phyloP scores from a whole-genome alignment of 352 stramenopile genomes.

The Phytopythium cucurbitacearum region DNA sequence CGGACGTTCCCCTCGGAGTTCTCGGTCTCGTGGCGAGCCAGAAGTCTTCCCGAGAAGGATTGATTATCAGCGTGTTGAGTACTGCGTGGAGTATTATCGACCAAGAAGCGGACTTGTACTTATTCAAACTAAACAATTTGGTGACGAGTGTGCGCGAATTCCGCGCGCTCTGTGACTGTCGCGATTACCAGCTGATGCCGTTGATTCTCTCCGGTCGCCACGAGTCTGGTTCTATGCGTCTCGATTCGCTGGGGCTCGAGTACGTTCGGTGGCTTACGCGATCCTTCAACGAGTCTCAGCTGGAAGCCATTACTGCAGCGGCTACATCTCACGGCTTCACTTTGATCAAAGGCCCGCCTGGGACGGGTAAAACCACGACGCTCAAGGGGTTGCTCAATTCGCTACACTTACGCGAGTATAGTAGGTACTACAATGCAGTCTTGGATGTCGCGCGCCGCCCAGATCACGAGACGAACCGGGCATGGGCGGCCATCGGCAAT shows the following conservation, averaged over 20 bases:
- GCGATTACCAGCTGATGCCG: slow-evolving; percentile 67
- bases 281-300: slow-evolving; percentile 88
- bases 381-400: slow-evolving; percentile 90
- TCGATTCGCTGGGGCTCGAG: slow-evolving; percentile 74
- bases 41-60: slow-evolving; percentile 60
- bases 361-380: slow-evolving; percentile 91
- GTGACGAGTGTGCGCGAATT: slow-evolving; percentile 88
- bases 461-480: slow-evolving; percentile 76
- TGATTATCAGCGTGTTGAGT: slow-evolving; percentile 60
- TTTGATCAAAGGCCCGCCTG: slow-evolving; percentile 88
- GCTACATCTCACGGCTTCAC: slow-evolving; percentile 89
- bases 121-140: slow-evolving; percentile 88
- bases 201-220: slow-evolving; percentile 75
- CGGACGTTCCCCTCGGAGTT: slow-evolving; percentile 29
- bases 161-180: slow-evolving; percentile 78
- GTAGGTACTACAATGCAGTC: slow-evolving; percentile 89
- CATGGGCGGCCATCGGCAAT: slow-evolving; percentile 79
- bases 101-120: slow-evolving; percentile 41
- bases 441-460: slow-evolving; percentile 74
- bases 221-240: slow-evolving; percentile 62
- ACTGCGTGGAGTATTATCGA: slow-evolving; percentile 51
- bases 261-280: slow-evolving; percentile 79
- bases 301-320: slow-evolving; percentile 85
- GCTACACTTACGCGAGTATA: slow-evolving; percentile 91
- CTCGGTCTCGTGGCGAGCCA: slow-evolving; percentile 77